Conservation (phyloP, 257 asterid genomes). For the Dorcoceras hygrometricum region DNA sequence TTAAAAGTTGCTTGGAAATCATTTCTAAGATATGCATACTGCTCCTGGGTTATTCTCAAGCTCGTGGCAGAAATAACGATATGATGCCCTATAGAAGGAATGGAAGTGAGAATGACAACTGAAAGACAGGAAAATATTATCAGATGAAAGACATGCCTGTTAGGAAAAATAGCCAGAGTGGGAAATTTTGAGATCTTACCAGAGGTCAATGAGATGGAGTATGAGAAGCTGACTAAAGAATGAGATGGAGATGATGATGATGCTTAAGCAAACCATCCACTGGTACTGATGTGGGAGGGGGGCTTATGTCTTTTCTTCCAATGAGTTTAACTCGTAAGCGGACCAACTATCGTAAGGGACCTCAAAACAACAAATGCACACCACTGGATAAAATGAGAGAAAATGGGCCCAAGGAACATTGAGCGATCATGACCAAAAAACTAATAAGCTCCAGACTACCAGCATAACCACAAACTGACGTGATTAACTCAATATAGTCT, state of each 20-base stretch:
- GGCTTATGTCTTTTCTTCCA: constrained; percentile 37
- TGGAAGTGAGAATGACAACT: constrained; percentile 21
- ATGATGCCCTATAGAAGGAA: constrained; percentile 19
- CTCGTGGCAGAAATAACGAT: not conserved
- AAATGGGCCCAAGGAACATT: not conserved
- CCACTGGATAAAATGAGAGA: constrained; percentile 9
- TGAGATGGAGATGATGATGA: constrained; percentile 20
- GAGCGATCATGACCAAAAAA: not conserved
- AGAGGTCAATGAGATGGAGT: constrained; percentile 29
- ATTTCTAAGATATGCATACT: not conserved
- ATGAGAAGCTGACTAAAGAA: constrained; percentile 35
- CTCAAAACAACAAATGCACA: constrained; percentile 15
- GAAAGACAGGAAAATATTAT: constrained; percentile 20
- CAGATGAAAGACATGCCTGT: constrained; percentile 23
- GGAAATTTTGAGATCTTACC: constrained; percentile 33
- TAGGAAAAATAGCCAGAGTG: constrained; percentile 24
- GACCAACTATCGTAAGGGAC: constrained; percentile 17
- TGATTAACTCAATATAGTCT: not conserved
- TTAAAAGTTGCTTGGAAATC: not conserved
- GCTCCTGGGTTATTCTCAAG: not conserved
- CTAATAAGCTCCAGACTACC: not conserved
- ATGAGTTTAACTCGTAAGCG: constrained; percentile 21
- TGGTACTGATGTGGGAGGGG: constrained; percentile 57
- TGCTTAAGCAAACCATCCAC: constrained; percentile 49
- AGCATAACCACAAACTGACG: constrained; percentile 11